Base-by-base conservation (phyloP, 495 filamentous ascomycete genomes). In the Aspergillus coremiiformis region DNA sequence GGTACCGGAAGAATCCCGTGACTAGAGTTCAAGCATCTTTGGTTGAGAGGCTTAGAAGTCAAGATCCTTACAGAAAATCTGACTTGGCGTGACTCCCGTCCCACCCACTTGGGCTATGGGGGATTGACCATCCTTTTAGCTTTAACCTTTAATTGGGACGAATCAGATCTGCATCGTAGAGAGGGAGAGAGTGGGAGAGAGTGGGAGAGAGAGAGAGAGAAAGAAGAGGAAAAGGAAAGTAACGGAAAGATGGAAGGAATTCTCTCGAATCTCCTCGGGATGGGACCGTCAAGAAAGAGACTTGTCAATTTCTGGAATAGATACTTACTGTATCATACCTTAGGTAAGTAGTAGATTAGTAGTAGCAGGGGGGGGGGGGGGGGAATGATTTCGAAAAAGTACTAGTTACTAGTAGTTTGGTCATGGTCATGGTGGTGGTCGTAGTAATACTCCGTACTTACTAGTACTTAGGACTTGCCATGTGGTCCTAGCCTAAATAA, bases 11-110 rank as follows among this genome's bases (percentile, higher is more conserved):
- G 43, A 30, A 29, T 20, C 37, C 43, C 43, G 10, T 45, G 43
- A 30, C 27, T 45, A 26, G n/a, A 27, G 43, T 24, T 29, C 43
- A 26, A 26, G 23, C 43, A 41, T 41, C 15, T 41, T 41, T 41
- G 37, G 37, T 41, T 20, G 20, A 27, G 47, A 50, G 41, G 53
- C 47, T 56, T 44, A 47, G 48, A 47, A n/a, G 33, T 6, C n/a
- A 39, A 45, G 33, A 48, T 30, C 29, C 37, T 49, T 42, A 52
- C 53, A 30, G 44, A 30, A n/a, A 35, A 21, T n/a, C 33, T 30
- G 20, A 21, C 32, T 15, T 32, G 44, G 44, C 32, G 35, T 41
- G 22, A 29, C 35, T 53, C 14, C 21, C 43, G 45, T 57, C 50
- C 55, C 55, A 47, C 50, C 29, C 39, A 41, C 43, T 47, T 47